These are phyloP conservation scores for Coleophoma crateriformis DNA, from an alignment of 2,329 filamentous ascomycete species.

Conservation along the genomic window DNA sequence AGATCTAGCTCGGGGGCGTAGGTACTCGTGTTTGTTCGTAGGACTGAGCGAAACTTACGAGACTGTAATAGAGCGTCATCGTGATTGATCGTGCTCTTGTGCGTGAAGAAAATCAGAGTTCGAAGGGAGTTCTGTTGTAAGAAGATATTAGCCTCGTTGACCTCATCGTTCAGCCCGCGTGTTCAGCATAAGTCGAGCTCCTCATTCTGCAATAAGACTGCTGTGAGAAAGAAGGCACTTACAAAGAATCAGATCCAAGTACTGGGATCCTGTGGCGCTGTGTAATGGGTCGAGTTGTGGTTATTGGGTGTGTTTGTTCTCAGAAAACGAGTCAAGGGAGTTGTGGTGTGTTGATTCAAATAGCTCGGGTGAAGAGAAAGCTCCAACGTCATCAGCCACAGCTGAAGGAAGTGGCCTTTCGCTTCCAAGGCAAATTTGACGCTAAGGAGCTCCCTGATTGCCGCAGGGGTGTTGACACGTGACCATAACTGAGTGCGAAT, in stretches of 20 bases:
- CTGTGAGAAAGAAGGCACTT: too few relatives aligned
- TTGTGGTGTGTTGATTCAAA: not conserved
- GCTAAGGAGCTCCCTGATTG: not conserved
- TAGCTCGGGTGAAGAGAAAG: not conserved
- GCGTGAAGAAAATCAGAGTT: conserved; percentile 2
- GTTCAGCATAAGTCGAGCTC: too few relatives aligned
- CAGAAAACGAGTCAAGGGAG: not conserved
- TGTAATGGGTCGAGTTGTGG: too few relatives aligned
- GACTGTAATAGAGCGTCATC: conserved; percentile 46
- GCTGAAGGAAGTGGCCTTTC: not conserved
- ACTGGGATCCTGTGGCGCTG: too few relatives aligned
- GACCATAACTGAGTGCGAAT: not conserved
- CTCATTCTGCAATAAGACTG: too few relatives aligned
- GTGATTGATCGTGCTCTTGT: conserved; percentile 18
- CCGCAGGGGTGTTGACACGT: not conserved
- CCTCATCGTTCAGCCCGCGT: not conserved
- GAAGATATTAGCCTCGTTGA: conserved; percentile 9
- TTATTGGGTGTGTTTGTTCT: not conserved
- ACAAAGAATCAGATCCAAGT: too few relatives aligned
- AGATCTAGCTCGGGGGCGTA: not conserved
- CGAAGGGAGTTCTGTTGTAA: conserved; percentile 16
- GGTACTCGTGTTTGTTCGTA: not conserved
- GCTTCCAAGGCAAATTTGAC: not conserved
- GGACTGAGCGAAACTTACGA: conserved; percentile 29
- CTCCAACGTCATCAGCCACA: conserved; percentile 1